Evolutionary conservation across 2,329 filamentous ascomycete genomes (phyloP).

Genomic region (Lachnum nothofagi): DNA sequence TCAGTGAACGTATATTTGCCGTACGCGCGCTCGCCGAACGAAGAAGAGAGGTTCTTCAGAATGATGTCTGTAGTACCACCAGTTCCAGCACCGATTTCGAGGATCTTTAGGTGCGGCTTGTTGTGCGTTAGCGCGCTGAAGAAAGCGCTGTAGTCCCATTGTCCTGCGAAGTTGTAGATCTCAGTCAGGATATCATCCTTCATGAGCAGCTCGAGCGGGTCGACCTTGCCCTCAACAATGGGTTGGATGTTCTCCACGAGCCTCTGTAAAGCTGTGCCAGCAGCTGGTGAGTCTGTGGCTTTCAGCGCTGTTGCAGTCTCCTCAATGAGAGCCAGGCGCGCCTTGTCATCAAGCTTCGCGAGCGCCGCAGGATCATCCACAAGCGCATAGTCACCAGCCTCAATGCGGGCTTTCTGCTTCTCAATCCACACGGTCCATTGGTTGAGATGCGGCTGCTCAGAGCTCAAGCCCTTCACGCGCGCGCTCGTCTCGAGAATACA

Average conservation of each 20-base stretch:
- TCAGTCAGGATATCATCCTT: slow-evolving; percentile 11
- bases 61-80: slow-evolving; percentile 20
- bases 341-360: background rate
- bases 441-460: background rate
- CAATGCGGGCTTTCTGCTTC: slow-evolving; percentile 3
- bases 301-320: background rate
- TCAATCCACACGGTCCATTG: slow-evolving; percentile 6
- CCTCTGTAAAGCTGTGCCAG: slow-evolving; percentile 21
- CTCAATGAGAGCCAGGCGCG: background rate
- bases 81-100: slow-evolving; percentile 22
- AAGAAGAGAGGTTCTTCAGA: slow-evolving; percentile 10
- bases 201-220: slow-evolving; percentile 17
- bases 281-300: slow-evolving; percentile 23
- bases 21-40: slow-evolving; percentile 10
- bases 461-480: background rate
- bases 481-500: slow-evolving; percentile 16
- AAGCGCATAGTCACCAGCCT: slow-evolving; percentile 2
- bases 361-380: slow-evolving; percentile 1
- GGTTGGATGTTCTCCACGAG: slow-evolving; percentile 21
- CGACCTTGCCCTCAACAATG: slow-evolving; percentile 10
- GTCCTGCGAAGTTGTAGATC: slow-evolving; percentile 7
- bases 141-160: slow-evolving; percentile 10
- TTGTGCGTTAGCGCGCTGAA: slow-evolving; percentile 7
- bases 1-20: slow-evolving; percentile 24
- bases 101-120: slow-evolving; percentile 16